Evolutionary conservation across 2,329 filamentous ascomycete species (phyloP).

Genomic region (Claviceps digitariae): DNA sequence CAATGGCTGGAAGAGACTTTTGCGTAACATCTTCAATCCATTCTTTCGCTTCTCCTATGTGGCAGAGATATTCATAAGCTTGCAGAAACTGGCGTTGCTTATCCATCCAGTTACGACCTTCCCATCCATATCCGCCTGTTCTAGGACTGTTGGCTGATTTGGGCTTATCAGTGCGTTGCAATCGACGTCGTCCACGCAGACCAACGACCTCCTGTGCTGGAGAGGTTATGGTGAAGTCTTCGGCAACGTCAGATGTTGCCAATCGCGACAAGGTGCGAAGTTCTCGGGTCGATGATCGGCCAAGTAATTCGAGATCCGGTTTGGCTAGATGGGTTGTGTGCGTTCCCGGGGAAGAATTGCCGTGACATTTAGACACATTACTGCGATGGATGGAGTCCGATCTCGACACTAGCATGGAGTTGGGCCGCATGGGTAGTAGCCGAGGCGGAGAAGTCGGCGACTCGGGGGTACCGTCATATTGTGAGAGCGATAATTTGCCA

Average conservation of each 20-base stretch:
- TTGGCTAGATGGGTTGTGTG: conserved; percentile 37
- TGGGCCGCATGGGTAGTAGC: conserved; percentile 34
- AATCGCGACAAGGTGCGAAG: conserved; percentile 76
- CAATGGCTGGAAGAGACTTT: conserved; percentile 75
- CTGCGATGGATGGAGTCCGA: conserved; percentile 36
- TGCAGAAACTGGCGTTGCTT: conserved; percentile 92
- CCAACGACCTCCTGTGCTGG: conserved; percentile 78
- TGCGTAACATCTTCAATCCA: conserved; percentile 94
- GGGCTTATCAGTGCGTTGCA: conserved; percentile 57
- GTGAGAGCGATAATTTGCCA: conserved; percentile 36
- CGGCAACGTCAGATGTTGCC: conserved; percentile 58
- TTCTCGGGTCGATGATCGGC: conserved; percentile 81
- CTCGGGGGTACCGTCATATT: conserved; percentile 24
- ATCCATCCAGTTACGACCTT: conserved; percentile 94
- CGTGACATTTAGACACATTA: conserved; percentile 18
- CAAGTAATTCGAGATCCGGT: conserved; percentile 67
- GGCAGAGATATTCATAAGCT: conserved; percentile 96
- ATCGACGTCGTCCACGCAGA: conserved; percentile 65
- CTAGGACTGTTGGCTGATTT: conserved; percentile 32
- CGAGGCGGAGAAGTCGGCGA: conserved; percentile 31
- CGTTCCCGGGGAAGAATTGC: conserved; percentile 18
- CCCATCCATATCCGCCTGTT: conserved; percentile 52
- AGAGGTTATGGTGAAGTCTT: conserved; percentile 69
- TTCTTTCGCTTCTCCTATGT: conserved; percentile 97
- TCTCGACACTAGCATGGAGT: conserved; percentile 46